Conservation (phyloP, 2,329 filamentous ascomycete species). For the Ceratocystis variospora region DNA sequence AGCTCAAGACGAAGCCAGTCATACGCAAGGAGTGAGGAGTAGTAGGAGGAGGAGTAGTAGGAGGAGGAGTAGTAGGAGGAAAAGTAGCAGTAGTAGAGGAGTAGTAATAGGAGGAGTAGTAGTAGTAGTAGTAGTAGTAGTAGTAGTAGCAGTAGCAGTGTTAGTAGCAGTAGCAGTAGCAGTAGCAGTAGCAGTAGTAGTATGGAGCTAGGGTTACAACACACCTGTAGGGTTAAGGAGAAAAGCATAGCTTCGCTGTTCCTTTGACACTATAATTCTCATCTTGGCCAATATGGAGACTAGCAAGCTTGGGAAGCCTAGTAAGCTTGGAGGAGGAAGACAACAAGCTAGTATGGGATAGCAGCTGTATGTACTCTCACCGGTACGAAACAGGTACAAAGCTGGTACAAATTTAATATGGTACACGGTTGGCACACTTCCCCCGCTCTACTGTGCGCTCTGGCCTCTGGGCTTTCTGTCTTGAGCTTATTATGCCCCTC, state of each 20-base stretch:
- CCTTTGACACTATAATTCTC: not conserved
- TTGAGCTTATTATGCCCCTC: not conserved
- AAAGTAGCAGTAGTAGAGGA: no score
- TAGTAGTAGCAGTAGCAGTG: no score
- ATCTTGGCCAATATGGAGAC: not conserved
- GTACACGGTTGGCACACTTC: not conserved
- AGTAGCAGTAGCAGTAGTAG: not conserved
- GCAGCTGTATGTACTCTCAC: no score
- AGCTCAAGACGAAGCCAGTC: not conserved
- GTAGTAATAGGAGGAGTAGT: no score
- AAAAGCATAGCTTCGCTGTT: not conserved
- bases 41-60: not conserved
- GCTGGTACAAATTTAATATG: not conserved
- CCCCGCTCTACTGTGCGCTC: not conserved
- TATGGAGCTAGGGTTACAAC: not conserved
- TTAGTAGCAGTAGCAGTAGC: no score
- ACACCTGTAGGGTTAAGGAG: no score
- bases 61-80: no score
- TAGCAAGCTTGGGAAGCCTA: no score
- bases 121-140: no score
- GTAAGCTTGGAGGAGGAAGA: no score
- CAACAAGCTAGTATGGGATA: no score
- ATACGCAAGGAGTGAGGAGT: not conserved
- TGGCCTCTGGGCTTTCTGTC: not conserved
- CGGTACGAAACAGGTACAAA: not conserved